These are phyloP conservation scores for Fraxinus dipetala DNA, from an alignment of 305 asterid species.

Conservation along the genomic window DNA sequence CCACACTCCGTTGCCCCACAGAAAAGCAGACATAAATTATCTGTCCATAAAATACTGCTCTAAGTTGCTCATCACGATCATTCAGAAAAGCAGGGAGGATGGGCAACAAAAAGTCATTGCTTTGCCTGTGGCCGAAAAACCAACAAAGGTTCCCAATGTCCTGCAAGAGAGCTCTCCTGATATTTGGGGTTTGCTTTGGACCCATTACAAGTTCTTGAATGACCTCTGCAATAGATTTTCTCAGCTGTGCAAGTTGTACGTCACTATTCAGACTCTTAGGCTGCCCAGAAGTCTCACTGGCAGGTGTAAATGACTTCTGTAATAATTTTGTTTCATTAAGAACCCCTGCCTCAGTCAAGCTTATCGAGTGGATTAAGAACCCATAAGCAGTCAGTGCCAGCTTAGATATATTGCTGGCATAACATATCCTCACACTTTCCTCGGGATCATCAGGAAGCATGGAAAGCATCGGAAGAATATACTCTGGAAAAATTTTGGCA, in stretches of 20 bases:
- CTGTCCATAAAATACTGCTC: slow-evolving; percentile 95
- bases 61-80: slow-evolving; percentile 96
- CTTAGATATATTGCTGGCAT: slow-evolving; percentile 89
- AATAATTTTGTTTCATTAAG: slow-evolving; percentile 70
- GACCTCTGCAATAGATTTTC: slow-evolving; percentile 93
- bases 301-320: slow-evolving; percentile 48
- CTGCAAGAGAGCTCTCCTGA: slow-evolving; percentile 98
- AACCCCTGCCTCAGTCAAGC: slow-evolving; percentile 97
- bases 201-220: slow-evolving; percentile 99
- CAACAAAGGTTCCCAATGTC: slow-evolving; percentile 96
- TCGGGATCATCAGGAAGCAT: slow-evolving; percentile 99
- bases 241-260: slow-evolving; percentile 80
- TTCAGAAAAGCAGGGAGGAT: slow-evolving; percentile 98
- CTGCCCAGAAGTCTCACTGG: slow-evolving; percentile 45
- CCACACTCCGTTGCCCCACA: slow-evolving; percentile 98
- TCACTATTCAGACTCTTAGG: slow-evolving; percentile 59
- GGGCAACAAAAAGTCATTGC: slow-evolving; percentile 93
- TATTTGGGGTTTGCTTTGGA: slow-evolving; percentile 96
- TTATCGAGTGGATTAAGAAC: slow-evolving; percentile 89
- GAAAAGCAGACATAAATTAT: slow-evolving; percentile 83
- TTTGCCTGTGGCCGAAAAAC: slow-evolving; percentile 99
- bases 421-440: slow-evolving; percentile 99
- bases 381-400: slow-evolving; percentile 95
- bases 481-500: slow-evolving; percentile 98
- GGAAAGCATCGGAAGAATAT: slow-evolving; percentile 98